Evolutionary conservation across 228 moss, liverwort and hornwort species (phyloP).

Genomic region (Sphagnum fallax): DNA sequence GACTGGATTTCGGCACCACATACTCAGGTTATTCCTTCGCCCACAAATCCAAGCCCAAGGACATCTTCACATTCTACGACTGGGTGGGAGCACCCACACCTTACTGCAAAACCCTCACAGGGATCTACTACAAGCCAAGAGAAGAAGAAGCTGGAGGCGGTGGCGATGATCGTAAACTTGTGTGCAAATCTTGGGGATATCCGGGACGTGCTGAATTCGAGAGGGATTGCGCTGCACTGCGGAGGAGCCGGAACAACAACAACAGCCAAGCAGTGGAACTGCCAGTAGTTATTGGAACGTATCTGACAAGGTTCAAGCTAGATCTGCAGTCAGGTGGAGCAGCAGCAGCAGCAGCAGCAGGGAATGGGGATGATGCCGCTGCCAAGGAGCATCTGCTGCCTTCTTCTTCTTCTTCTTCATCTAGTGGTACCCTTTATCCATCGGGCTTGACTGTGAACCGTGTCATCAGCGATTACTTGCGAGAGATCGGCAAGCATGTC

Average conservation of each 20-base stretch:
- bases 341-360: neutral
- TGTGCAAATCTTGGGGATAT: slow-evolving; percentile 3
- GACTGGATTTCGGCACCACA: slow-evolving; percentile 37
- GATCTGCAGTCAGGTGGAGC: slow-evolving; percentile 1
- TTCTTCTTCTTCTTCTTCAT: neutral
- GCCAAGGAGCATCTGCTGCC: neutral
- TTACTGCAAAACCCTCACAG: slow-evolving; percentile 36
- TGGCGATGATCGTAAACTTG: neutral
- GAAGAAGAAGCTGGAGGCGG: neutral
- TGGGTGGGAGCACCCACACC: slow-evolving; percentile 27
- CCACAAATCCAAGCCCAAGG: slow-evolving; percentile 3
- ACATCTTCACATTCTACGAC: slow-evolving; percentile 18
- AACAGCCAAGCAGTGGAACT: neutral
- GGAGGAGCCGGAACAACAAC: neutral
- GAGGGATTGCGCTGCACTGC: neutral
- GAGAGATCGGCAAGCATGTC: slow-evolving; percentile 1
- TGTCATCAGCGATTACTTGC: slow-evolving; percentile 17
- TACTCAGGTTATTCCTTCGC: slow-evolving; percentile 40
- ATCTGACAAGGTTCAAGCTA: slow-evolving; percentile 20
- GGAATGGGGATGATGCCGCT: neutral
- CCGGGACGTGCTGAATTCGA: slow-evolving; percentile 5
- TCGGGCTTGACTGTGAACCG: slow-evolving; percentile 8
- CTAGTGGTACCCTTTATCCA: neutral
- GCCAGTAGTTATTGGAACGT: too few relatives aligned
- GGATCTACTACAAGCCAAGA: slow-evolving; percentile 6